These are phyloP conservation scores for Tetrapisispora iriomotensis DNA, from an alignment of 805 yeast genomes.

Conservation along the genomic window DNA sequence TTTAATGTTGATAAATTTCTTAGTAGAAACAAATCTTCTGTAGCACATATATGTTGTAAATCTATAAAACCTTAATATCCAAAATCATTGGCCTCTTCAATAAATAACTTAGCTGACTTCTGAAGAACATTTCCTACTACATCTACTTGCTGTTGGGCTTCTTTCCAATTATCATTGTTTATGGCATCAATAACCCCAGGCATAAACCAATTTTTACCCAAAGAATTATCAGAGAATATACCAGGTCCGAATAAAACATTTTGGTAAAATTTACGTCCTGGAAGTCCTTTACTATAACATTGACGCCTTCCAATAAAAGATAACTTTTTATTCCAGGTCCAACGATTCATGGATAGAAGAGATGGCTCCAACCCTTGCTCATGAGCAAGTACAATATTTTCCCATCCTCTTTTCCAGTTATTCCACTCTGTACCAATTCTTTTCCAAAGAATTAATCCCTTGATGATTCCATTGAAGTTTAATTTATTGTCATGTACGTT, in stretches of 20 bases:
- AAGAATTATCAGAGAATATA: constrained; percentile 41
- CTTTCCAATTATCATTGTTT: constrained; percentile 37
- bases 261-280: constrained; percentile 52
- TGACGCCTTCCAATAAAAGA: constrained; percentile 43
- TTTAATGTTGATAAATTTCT: no score
- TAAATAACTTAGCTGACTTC: constrained; percentile 20
- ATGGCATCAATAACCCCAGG: constrained; percentile 69
- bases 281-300: constrained; percentile 35
- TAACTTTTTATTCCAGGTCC: constrained; percentile 66
- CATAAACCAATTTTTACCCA: constrained; percentile 48
- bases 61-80: constrained; percentile 1
- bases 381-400: constrained; percentile 34
- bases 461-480: constrained; percentile 23
- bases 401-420: constrained; percentile 55
- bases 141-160: constrained; percentile 45
- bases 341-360: constrained; percentile 51
- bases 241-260: constrained; percentile 65
- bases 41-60: background rate
- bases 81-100: constrained; percentile 14
- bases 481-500: constrained; percentile 14
- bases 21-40: no score
- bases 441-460: constrained; percentile 33
- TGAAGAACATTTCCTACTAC: constrained; percentile 31
- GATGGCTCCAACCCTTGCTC: constrained; percentile 58
- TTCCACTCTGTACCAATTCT: constrained; percentile 37